Evolutionary conservation across 345 rosid species (phyloP), one percentile per base, ranked within the genome.

Genomic region (Hypericum androsaemum): DNA sequence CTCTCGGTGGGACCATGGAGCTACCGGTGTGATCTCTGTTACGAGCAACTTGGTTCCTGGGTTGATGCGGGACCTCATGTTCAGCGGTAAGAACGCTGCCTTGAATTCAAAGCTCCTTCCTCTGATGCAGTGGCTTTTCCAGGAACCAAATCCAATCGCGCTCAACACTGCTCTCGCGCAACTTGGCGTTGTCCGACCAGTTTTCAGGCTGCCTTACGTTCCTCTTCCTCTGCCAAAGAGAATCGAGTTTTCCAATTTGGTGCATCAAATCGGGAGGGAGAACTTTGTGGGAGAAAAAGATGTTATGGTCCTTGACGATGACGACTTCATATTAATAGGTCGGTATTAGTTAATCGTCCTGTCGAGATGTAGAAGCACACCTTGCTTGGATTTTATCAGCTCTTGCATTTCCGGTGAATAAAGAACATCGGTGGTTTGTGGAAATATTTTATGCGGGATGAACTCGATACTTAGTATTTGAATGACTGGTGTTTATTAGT

Each of bases 111-210:
- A 79, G 71, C 75, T 90, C 58, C 14, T 81, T 73, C 96, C 96
- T 44, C 61, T 87, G 37, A 80, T 87, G 7, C 73, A 79, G 41
- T 87, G 86, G 96, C 79, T 84, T 5, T 85, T 87, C 60, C 54
- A 64, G 12, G 92, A 90, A 69, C 89, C 94, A 6, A 84, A 84
- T 62, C 89, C 94, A 2, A 81, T 83, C 59, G 89, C 81, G n/a
- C 68, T 90, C 47, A 88, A 87, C 77, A 88, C 88, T 2, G 94
- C 96, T 41, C 81, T 84, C 55, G 88, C 96, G 36, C 96, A 83
- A 57, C 77, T 92, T 0, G 96, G 96, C 40, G 94, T 83, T 39
- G 82, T 74, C 6, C 75, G 80, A 58, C 98, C 95, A 0, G 79
- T 87, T 53, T 87, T 84, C 73, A 69, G 88, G 67, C 73, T 87